These are phyloP conservation scores for Hyaloscypha hepaticicola DNA, from an alignment of 495 filamentous ascomycete species.

Conservation along the genomic window DNA sequence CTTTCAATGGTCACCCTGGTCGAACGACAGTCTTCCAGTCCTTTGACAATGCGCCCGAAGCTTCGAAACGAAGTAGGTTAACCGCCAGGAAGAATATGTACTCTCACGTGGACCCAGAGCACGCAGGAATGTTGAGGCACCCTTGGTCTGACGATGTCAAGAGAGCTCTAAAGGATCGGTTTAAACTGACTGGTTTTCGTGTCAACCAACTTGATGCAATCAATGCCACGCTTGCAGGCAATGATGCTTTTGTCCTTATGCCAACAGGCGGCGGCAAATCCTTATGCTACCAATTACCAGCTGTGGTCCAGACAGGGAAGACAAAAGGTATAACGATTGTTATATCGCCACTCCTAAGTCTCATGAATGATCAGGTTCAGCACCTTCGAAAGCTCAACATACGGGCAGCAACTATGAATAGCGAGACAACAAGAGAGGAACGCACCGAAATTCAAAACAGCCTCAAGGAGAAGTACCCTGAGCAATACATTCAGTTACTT, in stretches of 20 bases:
- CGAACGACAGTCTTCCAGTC: background rate
- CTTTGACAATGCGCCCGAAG: background rate
- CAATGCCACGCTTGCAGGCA: constrained; percentile 82
- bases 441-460: constrained; percentile 58
- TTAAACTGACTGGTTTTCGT: constrained; percentile 80
- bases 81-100: constrained; percentile 36
- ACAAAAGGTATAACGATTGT: constrained; percentile 89
- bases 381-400: constrained; percentile 76
- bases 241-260: constrained; percentile 94
- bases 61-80: constrained; percentile 35
- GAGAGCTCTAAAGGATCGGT: constrained; percentile 70
- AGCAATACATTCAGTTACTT: constrained; percentile 74
- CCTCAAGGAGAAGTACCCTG: constrained; percentile 59
- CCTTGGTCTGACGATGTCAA: constrained; percentile 88
- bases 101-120: constrained; percentile 34
- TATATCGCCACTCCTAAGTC: constrained; percentile 86
- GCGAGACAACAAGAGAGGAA: constrained; percentile 59
- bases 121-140: constrained; percentile 45
- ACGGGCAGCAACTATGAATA: constrained; percentile 72
- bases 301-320: constrained; percentile 75
- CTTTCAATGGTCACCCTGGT: constrained; percentile 1
- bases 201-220: constrained; percentile 94
- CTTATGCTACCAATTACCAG: constrained; percentile 92
- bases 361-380: constrained; percentile 94
- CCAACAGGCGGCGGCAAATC: constrained; percentile 97